Conservation (phyloP, 441 rosid genomes). For the Erodium texanum region DNA sequence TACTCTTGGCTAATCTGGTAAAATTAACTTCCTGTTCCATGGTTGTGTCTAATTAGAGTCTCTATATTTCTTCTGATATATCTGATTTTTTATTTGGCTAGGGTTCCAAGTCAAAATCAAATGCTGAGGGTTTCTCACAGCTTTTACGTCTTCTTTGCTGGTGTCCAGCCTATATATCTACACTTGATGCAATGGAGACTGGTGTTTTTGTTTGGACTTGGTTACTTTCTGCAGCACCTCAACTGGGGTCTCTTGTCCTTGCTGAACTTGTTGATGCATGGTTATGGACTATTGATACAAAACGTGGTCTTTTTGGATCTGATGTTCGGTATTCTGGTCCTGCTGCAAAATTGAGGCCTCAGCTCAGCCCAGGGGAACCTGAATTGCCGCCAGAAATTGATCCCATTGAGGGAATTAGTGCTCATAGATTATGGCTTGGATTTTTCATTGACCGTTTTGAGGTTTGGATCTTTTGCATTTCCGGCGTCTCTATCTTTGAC, state of each 20-base stretch:
- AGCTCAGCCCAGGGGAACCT: conserved; percentile 93
- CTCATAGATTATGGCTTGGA: conserved; percentile 95
- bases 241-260: conserved; percentile 81
- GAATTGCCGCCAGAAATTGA: conserved; percentile 55
- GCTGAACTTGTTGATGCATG: conserved; percentile 99
- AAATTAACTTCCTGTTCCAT: conserved; percentile 12
- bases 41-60: conserved; percentile 5
- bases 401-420: conserved; percentile 88
- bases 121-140: conserved; percentile 79
- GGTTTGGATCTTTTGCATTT: conserved; percentile 40
- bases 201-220: conserved; percentile 98
- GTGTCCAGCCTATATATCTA: conserved; percentile 98
- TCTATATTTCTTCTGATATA: conserved; percentile 3
- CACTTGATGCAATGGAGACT: conserved; percentile 94
- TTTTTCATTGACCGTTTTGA: conserved; percentile 96
- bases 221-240: conserved; percentile 98
- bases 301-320: conserved; percentile 89
- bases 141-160: conserved; percentile 96
- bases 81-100: conserved; percentile 24
- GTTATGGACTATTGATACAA: conserved; percentile 98
- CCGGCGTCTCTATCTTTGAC: not conserved
- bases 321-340: conserved; percentile 81
- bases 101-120: conserved; percentile 69
- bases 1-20: conserved; percentile 93
- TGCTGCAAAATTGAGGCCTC: conserved; percentile 90